A percentile compares a stretch with the other conserved stretches of the same genome.
These are phyloP conservation scores for Chlorencoelia australis DNA, from an alignment of 2,329 filamentous ascomycete genomes.

Conservation along the genomic window DNA sequence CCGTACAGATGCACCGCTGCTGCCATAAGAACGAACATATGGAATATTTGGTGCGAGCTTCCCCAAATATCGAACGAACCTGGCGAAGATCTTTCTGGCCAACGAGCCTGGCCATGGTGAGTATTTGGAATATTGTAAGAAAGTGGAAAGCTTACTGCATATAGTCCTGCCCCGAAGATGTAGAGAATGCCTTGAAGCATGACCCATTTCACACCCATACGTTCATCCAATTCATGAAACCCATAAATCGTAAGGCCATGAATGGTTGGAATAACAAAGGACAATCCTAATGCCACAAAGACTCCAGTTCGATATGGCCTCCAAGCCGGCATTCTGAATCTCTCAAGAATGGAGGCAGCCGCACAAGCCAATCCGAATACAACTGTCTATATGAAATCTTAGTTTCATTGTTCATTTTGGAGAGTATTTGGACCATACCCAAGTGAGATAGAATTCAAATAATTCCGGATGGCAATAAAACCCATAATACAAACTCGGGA, in stretches of 20 bases:
- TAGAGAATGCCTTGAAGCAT: constrained; percentile 74
- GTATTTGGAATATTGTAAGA: background rate
- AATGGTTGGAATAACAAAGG: constrained; percentile 71
- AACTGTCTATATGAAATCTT: too few relatives aligned
- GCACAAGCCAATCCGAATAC: constrained; percentile 68
- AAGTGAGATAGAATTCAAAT: constrained; percentile 62
- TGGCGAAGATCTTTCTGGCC: constrained; percentile 72
- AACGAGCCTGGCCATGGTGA: constrained; percentile 46
- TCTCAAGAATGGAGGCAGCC: constrained; percentile 66
- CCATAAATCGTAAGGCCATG: constrained; percentile 67
- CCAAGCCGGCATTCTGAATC: constrained; percentile 75
- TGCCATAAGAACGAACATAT: constrained; percentile 76
- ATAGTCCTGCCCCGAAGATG: constrained; percentile 74
- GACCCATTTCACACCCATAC: constrained; percentile 75
- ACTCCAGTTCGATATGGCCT: constrained; percentile 77
- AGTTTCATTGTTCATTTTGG: too few relatives aligned
- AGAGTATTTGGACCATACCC: constrained; percentile 55
- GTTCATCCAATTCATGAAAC: constrained; percentile 50
- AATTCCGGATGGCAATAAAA: constrained; percentile 61
- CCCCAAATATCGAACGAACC: constrained; percentile 84
- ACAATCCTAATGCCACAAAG: constrained; percentile 81
- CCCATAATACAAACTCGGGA: constrained; percentile 81
- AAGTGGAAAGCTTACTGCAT: constrained; percentile 51
- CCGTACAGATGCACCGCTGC: constrained; percentile 73
- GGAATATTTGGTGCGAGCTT: constrained; percentile 93